Evolutionary conservation across 208 protist species (phyloP).

Genomic region (Trypanosoma platydactyli): DNA sequence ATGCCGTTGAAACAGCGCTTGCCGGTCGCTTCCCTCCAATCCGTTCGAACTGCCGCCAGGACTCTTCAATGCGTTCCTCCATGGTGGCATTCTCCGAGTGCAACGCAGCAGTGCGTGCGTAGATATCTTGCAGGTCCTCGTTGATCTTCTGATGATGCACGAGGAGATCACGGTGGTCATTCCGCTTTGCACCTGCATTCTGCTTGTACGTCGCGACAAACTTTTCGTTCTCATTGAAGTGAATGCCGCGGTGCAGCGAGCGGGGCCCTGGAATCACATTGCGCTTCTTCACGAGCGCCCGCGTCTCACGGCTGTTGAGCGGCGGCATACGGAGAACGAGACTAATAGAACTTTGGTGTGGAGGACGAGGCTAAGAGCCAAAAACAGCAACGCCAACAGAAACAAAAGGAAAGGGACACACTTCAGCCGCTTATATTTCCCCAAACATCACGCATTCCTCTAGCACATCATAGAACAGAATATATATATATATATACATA

Average conservation of each 20-base stretch:
- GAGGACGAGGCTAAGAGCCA: background rate
- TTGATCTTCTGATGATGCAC: slow-evolving; percentile 90
- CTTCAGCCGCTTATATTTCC: too few species aligned
- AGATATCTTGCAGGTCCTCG: slow-evolving; percentile 77
- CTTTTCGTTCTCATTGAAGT: slow-evolving; percentile 59
- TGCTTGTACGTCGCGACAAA: slow-evolving; percentile 45
- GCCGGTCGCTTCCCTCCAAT: slow-evolving; percentile 70
- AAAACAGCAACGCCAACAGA: too few species aligned
- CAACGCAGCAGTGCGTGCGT: slow-evolving; percentile 72
- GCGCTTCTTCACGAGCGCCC: slow-evolving; percentile 61
- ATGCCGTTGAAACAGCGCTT: slow-evolving; percentile 24
- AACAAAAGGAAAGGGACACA: too few species aligned
- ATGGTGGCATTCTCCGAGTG: slow-evolving; percentile 77
- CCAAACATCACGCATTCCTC: too few species aligned
- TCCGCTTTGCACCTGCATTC: slow-evolving; percentile 35
- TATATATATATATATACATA: too few species aligned
- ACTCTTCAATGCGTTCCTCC: slow-evolving; percentile 87
- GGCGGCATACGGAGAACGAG: slow-evolving; percentile 56
- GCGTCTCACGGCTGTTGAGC: slow-evolving; percentile 67
- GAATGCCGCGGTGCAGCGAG: slow-evolving; percentile 84
- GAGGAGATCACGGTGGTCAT: slow-evolving; percentile 75
- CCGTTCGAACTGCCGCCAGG: slow-evolving; percentile 79
- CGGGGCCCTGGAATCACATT: slow-evolving; percentile 62
- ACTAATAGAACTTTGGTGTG: background rate
- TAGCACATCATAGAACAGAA: too few species aligned